phyloP scores from a whole-genome alignment of 1,139 yeast species.

The Diutina neorugosa region DNA sequence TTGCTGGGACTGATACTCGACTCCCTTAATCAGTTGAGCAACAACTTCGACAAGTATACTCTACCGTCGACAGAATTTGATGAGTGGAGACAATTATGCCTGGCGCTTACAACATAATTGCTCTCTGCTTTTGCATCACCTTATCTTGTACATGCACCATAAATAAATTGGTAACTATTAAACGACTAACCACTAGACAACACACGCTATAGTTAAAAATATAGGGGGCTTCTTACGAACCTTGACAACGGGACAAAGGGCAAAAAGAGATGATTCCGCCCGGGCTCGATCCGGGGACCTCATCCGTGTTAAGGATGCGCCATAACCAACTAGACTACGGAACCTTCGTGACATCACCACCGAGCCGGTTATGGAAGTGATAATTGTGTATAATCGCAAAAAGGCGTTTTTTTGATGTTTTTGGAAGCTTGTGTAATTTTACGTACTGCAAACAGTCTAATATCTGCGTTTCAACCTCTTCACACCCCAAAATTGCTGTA shows the following conservation, averaged over 20 bases:
- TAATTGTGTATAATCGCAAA: no score
- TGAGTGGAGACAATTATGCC: slow-evolving; percentile 5
- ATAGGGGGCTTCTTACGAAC: no score
- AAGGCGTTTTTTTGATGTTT: no score
- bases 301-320: neutral
- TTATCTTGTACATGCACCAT: no score
- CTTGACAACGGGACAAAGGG: neutral
- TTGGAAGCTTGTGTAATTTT: no score
- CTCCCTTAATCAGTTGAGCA: slow-evolving; percentile 8
- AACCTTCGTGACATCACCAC: neutral
- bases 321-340: neutral
- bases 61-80: slow-evolving; percentile 4
- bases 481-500: no score
- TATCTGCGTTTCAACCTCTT: no score
- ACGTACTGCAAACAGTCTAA: neutral
- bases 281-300: neutral
- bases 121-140: no score
- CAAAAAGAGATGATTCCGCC: neutral
- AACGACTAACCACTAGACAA: no score
- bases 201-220: no score
- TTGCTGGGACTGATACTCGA: slow-evolving; percentile 6
- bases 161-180: no score
- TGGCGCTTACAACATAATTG: neutral
- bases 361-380: no score
- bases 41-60: slow-evolving; percentile 6